Evolutionary conservation across 192 early-diverging fungal genomes (phyloP), one percentile per base, ranked within the genome.

Genomic region (Phlyctochytrium planicorne): DNA sequence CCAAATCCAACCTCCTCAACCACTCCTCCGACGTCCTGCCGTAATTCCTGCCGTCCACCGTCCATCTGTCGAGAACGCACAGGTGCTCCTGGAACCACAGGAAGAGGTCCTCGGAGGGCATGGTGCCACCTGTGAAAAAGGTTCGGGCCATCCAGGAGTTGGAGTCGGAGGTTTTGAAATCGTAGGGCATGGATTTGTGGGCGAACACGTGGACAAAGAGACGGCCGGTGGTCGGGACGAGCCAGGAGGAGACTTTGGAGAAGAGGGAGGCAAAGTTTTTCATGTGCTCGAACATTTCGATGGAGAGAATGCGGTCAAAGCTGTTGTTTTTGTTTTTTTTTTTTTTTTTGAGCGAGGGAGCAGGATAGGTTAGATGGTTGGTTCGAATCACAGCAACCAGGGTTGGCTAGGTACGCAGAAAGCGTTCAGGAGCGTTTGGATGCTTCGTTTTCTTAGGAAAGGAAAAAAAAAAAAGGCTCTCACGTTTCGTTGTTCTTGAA

Each of bases 261-360:
- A 88, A 78, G 20, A 88, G 73, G 34, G 59, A 35, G 32, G 71
- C 68, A 66, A 86, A 89, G 70, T 88, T 84, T 60, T 88, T 89
- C 85, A 87, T 88, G 67, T 86, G 84, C 66, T 87, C 82, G 57
- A 86, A 86, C 85, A 87, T 87, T 70, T 88, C 85, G 61, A 87
- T 78, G 2, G 71, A 75, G 32, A 86, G 59, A 30, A 86, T 75
- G 27, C 81, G 72, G 68, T 88, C 83, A 59, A 84, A 86, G 33
- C 78, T 83, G 69, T 10, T 1, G 3, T 52, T 6, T 4, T 57
- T 27, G 27, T 57, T 57, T n/a, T n/a, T n/a, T 83, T 65, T 10
- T 1, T 24, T 52, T 6, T 4, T 57, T 27, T 6, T 57, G 10
- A 57, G 55, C 25, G 27, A 10, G 55, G 27, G 20, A 57, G 27